Base-by-base conservation (phyloP, 129 eudicot species). In the Lactuca saligna region DNA sequence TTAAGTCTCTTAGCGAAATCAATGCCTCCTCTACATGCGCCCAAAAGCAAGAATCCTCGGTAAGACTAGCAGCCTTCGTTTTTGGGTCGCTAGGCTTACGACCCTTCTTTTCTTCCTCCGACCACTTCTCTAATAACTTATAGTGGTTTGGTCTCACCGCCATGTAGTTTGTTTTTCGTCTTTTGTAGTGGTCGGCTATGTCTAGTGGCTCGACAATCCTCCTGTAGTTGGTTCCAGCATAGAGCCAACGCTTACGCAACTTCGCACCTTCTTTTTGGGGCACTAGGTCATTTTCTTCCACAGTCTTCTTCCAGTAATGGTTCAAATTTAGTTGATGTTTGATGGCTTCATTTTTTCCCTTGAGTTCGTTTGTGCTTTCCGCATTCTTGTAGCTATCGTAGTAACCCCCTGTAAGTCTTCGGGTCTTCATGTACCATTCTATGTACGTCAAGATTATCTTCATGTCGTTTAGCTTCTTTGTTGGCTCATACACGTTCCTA, bases 31-130 rank as follows among this genome's bases (percentile, higher is more conserved):
- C 91, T 0, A 82, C 91, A 29, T 54, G 66, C 2, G 91, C 91
- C 91, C 91, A 85, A 33, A 85, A 85, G 41, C 87, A 77, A 42
- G 91, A 80, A 70, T 85, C 87, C 35, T 79, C 83, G 0, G 85
- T 85, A 25, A 74, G 66, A 63, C 83, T 80, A n/a, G 72, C 63
- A 37, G 86, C 69, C 49, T 74, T 61, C 6, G 63, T 70, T 32
- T 65, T 73, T 59, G 6, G 69, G 6, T 15, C 57, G 1, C 10
- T 16, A 4, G 65, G 0, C 5, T 42, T 38, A 1, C 16, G 50
- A 5, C 11, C 63, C 34, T 54, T 69, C 16, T 79, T 70, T 4
- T 78, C 80, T 34, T 38, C 81, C 31, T 66, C 66, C 31, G 16
- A 42, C 91, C 85, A 85, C 57, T 70, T 57, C 72, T 85, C 85